Conservation (phyloP, 2,329 filamentous ascomycete species). For the Hypomyces perniciosus region DNA sequence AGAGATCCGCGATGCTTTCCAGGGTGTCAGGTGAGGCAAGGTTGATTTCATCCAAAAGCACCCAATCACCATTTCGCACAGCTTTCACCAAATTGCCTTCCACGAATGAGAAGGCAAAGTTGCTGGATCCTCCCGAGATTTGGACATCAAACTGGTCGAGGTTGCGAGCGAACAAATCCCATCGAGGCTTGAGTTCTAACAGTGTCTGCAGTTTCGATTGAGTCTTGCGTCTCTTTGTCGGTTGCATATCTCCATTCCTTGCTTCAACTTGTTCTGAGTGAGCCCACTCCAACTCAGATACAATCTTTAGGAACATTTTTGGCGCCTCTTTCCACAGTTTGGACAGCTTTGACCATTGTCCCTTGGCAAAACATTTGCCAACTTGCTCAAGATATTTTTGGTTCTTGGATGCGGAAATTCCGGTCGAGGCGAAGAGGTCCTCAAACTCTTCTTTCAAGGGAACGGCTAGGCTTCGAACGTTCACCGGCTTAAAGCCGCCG, state of each 20-base stretch:
- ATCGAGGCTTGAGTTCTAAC: slow-evolving; percentile 55
- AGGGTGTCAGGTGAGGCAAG: slow-evolving; percentile 90
- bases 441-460: slow-evolving; percentile 93
- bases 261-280: slow-evolving; percentile 34
- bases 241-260: slow-evolving; percentile 41
- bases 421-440: slow-evolving; percentile 75
- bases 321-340: slow-evolving; percentile 86
- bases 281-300: slow-evolving; percentile 47
- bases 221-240: slow-evolving; percentile 63
- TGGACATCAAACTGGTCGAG: slow-evolving; percentile 77
- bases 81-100: slow-evolving; percentile 96
- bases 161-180: slow-evolving; percentile 72
- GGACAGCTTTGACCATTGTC: slow-evolving; percentile 81
- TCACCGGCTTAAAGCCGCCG: slow-evolving; percentile 94
- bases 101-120: slow-evolving; percentile 90
- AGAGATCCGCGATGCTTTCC: slow-evolving; percentile 84
- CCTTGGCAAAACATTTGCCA: slow-evolving; percentile 69
- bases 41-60: slow-evolving; percentile 95
- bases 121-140: slow-evolving; percentile 63
- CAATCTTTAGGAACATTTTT: slow-evolving; percentile 72
- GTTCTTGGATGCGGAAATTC: slow-evolving; percentile 82
- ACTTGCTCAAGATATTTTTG: slow-evolving; percentile 78
- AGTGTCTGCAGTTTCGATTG: slow-evolving; percentile 61
- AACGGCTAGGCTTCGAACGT: slow-evolving; percentile 77
- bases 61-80: slow-evolving; percentile 94